These are phyloP conservation scores for Echinochloa phyllopogon DNA, from an alignment of 176 grass and related monocot species.

Conservation along the genomic window DNA sequence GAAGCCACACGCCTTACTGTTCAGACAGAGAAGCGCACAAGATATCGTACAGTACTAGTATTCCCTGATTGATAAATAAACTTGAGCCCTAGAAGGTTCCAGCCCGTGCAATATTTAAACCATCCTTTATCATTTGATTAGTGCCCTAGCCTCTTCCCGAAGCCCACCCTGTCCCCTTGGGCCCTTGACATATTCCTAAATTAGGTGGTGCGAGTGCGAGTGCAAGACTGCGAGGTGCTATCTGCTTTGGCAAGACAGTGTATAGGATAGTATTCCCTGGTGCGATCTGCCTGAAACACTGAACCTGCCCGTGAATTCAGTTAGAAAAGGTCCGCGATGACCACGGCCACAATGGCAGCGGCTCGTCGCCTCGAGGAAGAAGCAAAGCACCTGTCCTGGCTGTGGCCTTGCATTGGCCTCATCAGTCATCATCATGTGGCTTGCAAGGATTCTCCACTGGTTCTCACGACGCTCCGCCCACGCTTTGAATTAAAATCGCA, in stretches of 20 bases:
- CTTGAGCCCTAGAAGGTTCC: conserved; percentile 34
- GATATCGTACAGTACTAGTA: neutral
- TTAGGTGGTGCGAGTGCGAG: neutral
- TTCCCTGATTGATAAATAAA: conserved; percentile 14
- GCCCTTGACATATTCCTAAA: neutral
- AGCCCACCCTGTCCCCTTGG: neutral
- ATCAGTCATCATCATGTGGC: neutral
- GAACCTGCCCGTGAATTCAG: conserved; percentile 1
- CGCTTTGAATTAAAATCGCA: neutral
- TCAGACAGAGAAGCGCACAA: no score
- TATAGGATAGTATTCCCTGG: no score
- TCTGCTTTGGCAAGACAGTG: neutral
- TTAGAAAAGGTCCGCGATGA: neutral
- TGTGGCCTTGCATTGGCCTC: no score
- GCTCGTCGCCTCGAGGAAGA: neutral
- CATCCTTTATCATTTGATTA: neutral
- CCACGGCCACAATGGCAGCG: neutral
- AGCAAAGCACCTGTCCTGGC: neutral
- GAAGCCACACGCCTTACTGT: neutral
- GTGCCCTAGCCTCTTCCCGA: neutral
- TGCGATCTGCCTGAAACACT: neutral
- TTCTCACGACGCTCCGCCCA: neutral
- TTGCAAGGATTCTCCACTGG: neutral
- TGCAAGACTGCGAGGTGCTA: neutral
- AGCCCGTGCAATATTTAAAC: conserved; percentile 30